Evolutionary conservation across 1,139 yeast species (phyloP).

Genomic region (Pichia sp.): DNA sequence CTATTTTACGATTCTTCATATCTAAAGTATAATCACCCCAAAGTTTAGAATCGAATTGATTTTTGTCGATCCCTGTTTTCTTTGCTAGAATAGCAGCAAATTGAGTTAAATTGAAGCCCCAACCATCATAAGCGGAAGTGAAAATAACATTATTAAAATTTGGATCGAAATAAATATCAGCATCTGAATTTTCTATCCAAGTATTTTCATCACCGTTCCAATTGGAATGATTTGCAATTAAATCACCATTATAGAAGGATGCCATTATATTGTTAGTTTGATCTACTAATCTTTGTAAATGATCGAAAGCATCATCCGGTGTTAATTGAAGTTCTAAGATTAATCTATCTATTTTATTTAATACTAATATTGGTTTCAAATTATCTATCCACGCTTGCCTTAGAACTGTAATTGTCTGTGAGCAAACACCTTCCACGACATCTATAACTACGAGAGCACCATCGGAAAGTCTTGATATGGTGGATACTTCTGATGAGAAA

Average conservation of each 20-base stretch:
- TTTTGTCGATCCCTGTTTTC: slow-evolving; percentile 77
- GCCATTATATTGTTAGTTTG: slow-evolving; percentile 95
- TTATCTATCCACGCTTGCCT: slow-evolving; percentile 96
- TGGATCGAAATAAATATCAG: slow-evolving; percentile 83
- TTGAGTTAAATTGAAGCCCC: slow-evolving; percentile 93
- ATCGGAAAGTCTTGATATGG: slow-evolving; percentile 92
- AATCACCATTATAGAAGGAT: slow-evolving; percentile 84
- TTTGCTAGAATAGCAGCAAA: slow-evolving; percentile 82
- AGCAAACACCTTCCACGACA: slow-evolving; percentile 96
- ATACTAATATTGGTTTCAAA: slow-evolving; percentile 79
- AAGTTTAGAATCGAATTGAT: slow-evolving; percentile 72
- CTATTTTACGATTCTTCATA: slow-evolving; percentile 78
- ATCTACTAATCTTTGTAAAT: slow-evolving; percentile 70
- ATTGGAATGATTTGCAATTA: slow-evolving; percentile 81
- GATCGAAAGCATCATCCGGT: slow-evolving; percentile 80
- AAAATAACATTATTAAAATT: slow-evolving; percentile 86
- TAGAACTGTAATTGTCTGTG: slow-evolving; percentile 90
- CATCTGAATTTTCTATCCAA: slow-evolving; percentile 70
- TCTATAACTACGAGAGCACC: slow-evolving; percentile 94
- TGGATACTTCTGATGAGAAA: slow-evolving; percentile 91
- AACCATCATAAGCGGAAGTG: slow-evolving; percentile 92
- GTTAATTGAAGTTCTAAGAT: slow-evolving; percentile 75
- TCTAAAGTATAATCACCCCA: slow-evolving; percentile 96
- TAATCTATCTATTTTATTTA: slow-evolving; percentile 87
- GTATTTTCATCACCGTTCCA: slow-evolving; percentile 49